Conservation (phyloP, 148 eudicot species). For the Chenopodium quinoa region DNA sequence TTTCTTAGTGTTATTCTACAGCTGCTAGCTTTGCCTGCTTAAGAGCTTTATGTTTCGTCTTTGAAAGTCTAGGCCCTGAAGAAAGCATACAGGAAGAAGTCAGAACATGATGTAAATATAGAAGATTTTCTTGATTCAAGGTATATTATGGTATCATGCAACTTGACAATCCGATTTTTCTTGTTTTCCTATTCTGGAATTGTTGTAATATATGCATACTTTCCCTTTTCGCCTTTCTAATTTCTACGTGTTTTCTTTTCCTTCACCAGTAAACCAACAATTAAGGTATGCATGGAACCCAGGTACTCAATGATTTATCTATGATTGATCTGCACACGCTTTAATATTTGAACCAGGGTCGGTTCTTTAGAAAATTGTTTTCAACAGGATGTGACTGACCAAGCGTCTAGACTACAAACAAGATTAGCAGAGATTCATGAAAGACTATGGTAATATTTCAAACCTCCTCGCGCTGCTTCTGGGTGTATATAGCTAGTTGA, state of each 20-base stretch:
- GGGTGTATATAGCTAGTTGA: too few relatives aligned
- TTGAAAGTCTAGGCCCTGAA: constrained; percentile 55
- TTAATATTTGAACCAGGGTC: constrained; percentile 17
- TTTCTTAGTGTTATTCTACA: not conserved
- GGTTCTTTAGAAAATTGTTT: constrained; percentile 25
- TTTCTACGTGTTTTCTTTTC: constrained; percentile 2
- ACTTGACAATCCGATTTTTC: not conserved
- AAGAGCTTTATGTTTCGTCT: constrained; percentile 26
- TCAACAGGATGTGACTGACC: constrained; percentile 41
- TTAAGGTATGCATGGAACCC: constrained; percentile 45
- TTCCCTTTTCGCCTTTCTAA: not conserved
- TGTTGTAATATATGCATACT: constrained; percentile 1
- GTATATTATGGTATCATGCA: constrained; percentile 26
- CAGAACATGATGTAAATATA: constrained; percentile 58
- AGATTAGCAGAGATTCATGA: constrained; percentile 41
- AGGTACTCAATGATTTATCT: constrained; percentile 27
- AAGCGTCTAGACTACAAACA: constrained; percentile 38
- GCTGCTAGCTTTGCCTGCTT: constrained; percentile 19
- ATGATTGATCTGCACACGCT: not conserved
- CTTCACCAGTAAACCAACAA: constrained; percentile 43
- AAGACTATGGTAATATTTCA: constrained; percentile 39
- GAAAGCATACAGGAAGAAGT: constrained; percentile 53
- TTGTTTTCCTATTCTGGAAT: not conserved
- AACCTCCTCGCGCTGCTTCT: not conserved
- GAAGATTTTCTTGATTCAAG: constrained; percentile 49